Base-by-base conservation (phyloP, 1,284 basidiomycete genomes). In the Austroboletus novae-zelandiae region DNA sequence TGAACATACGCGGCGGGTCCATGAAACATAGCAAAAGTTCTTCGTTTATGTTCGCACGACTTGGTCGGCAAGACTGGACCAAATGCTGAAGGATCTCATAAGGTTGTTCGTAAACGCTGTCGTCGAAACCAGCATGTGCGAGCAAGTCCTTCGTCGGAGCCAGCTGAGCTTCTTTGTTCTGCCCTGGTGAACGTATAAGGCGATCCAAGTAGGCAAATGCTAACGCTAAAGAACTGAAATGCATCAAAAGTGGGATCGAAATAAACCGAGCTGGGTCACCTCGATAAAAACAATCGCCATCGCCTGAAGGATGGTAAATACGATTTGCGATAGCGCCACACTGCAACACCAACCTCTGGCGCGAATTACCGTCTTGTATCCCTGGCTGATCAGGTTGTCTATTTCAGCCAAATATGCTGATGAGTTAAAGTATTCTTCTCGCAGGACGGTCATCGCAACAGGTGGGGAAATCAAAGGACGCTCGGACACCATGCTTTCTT, bases 241-340 rank as follows among this genome's bases (percentile, higher is more conserved):
- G 72, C 9, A 67, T 73, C 69, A 66, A 52, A 52, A 51, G 49
- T 47, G 14, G 47, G 47, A 43, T 45, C 32, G 39, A 41, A 44
- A 48, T 37, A 11, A 47, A 32, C 20, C 37, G 44, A 35, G 30
- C 15, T 36, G 40, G 66, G 69, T 73, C 57, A 88, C 87, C 84
- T 74, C 87, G 73, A 65, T 89, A 91, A 65, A 89, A 89, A 61
- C 89, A 91, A 66, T 91, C 85, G 0, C 88, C 89, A 60, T 91
- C 89, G 20, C 87, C 87, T 77, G 67, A 34, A 37, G 18, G 43
- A 39, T 11, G 32, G 15, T 7, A 17, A 30, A n/a, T 62, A 15
- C 63, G 51, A 52, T 41, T 6, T 39, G 29, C 29, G 47, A 43
- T 48, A 7, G 13, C 15, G 20, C 3, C n/a, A 47, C 66, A 61